Base-by-base conservation (phyloP, 1,284 basidiomycete genomes). In the Mycosarcoma maydis region DNA sequence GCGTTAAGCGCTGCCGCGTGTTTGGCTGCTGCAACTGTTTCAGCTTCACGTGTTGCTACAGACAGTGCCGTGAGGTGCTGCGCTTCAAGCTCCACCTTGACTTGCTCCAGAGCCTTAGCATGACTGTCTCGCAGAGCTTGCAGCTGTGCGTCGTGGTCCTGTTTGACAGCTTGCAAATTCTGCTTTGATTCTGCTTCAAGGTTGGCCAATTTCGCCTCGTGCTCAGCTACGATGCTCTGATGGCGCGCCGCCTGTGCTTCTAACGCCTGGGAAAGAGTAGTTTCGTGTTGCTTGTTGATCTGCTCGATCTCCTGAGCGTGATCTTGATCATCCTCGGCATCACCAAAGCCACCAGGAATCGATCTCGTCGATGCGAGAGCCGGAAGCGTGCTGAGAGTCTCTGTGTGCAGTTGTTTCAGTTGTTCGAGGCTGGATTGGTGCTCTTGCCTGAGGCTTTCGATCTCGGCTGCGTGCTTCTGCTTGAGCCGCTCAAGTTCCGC, bases 21-120 rank as follows among this genome's bases (percentile, higher is more conserved):
- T 17, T 59, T 48, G 36, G 36, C 49, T 3, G 34, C 16, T 2
- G 44, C 62, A 16, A 42, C 13, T 23, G 13, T 16, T 32, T 71
- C 64, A 17, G 60, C 56, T 22, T 67, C 48, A 14, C 48, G 51
- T 7, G 45, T 44, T 9, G 67, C 67, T 4, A 40, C 33, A 5
- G 67, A 55, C 29, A 65, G 24, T 20, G 56, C 51, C 20, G 56
- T 57, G 17, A 56, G 42, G 39, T 74, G 68, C 44, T 69, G 59
- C 24, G 52, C 56, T 24, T 74, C 72, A 20, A 73, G 43, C 33
- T 76, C 64, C 45, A 50, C 38, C 38, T 37, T 51, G 7, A 47
- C 32, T 20, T 58, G 49, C 30, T 62, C 41, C 24, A 60, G 11
- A 4, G 49, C 37, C 20, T 50, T 44, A 9, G 45, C 32, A 19